Conservation (phyloP, 768 basidiomycete species). For the Dioszegia hungarica region DNA sequence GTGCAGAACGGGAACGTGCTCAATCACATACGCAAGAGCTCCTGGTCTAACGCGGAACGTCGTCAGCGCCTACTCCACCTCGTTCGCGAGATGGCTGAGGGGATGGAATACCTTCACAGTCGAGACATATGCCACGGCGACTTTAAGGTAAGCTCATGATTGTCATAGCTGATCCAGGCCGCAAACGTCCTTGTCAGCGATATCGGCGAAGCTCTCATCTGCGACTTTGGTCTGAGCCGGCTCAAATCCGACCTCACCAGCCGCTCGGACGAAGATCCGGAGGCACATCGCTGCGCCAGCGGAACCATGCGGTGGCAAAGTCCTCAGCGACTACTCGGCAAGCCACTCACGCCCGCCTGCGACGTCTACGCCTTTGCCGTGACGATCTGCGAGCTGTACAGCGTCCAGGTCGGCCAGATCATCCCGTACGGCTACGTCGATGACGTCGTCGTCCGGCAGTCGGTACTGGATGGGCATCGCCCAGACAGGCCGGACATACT, state of each 20-base stretch:
- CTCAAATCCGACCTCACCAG: constrained; percentile 68
- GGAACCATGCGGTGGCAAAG: constrained; percentile 69
- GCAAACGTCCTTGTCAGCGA: constrained; percentile 74
- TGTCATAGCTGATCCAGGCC: constrained; percentile 50
- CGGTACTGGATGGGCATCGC: constrained; percentile 41
- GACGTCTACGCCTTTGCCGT: constrained; percentile 71
- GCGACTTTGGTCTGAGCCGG: constrained; percentile 78
- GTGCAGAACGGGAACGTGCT: constrained; percentile 62
- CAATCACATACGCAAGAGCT: constrained; percentile 55
- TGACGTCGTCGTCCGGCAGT: constrained; percentile 52
- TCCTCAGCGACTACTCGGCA: constrained; percentile 61
- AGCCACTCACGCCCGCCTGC: constrained; percentile 55
- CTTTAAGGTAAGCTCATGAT: constrained; percentile 58
- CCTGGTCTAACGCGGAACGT: neutral
- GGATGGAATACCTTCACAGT: constrained; percentile 74
- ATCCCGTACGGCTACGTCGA: constrained; percentile 28
- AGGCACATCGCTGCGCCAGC: neutral
- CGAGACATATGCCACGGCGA: constrained; percentile 71
- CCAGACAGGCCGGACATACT: constrained; percentile 18
- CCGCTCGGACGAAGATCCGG: constrained; percentile 54
- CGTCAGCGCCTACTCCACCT: constrained; percentile 13
- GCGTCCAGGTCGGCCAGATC: neutral
- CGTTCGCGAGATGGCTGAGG: constrained; percentile 69
- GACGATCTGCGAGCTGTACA: constrained; percentile 56
- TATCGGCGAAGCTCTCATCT: constrained; percentile 62